Percentiles rank a stretch among this genome's conserved stretches.
Conservation (phyloP, 1,284 basidiomycete species). For the Cryptococcus sp. region DNA sequence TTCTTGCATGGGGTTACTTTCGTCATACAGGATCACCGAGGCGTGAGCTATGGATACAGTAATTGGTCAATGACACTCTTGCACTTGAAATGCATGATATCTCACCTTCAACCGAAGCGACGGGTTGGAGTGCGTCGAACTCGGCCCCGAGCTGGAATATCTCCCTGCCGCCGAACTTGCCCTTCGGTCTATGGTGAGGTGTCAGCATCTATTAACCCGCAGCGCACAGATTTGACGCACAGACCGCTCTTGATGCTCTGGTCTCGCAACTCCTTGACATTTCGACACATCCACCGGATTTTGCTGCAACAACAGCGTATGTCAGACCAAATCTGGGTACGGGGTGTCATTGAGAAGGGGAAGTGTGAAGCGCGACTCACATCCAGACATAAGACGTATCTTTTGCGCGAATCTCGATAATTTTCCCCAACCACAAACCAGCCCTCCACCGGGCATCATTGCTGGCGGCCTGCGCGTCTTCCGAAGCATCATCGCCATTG, state of each 20-base stretch:
- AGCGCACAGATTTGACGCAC: conserved; percentile 5
- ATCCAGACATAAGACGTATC: conserved; percentile 24
- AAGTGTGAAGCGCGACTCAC: conserved; percentile 14
- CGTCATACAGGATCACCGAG: conserved; percentile 21
- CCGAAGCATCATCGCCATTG: neutral
- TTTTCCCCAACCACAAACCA: conserved; percentile 24
- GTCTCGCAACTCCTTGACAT: conserved; percentile 14
- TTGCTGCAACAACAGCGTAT: conserved; percentile 8
- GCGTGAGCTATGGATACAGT: conserved; percentile 14
- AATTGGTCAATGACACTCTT: neutral
- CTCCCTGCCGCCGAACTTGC: conserved; percentile 16
- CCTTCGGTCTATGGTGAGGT: conserved; percentile 8
- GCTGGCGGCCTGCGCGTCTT: neutral
- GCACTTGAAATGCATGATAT: neutral
- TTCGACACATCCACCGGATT: conserved; percentile 25
- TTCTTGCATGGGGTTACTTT: conserved; percentile 23
- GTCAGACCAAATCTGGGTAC: neutral
- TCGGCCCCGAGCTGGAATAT: conserved; percentile 21
- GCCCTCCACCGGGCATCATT: conserved; percentile 10
- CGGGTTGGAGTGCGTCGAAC: conserved; percentile 22
- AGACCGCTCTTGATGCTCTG: conserved; percentile 13
- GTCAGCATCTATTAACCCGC: neutral
- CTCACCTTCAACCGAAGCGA: conserved; percentile 28
- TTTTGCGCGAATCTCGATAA: conserved; percentile 26
- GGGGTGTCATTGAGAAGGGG: neutral